Evolutionary conservation across 148 eudicot species (phyloP).

Genomic region (Drosera capensis): DNA sequence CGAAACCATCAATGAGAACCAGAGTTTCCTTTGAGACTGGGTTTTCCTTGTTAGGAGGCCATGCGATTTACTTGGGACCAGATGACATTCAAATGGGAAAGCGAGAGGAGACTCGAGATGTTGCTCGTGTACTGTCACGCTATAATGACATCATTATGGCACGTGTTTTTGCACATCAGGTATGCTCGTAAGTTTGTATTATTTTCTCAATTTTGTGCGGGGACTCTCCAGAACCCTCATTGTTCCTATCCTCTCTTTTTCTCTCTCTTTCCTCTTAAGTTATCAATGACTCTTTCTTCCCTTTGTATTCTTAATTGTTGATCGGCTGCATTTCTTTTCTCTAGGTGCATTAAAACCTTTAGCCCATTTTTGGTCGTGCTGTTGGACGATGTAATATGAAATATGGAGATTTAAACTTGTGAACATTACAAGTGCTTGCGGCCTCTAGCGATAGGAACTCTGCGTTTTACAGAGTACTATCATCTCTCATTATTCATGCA

Average conservation of each 20-base stretch:
- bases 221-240: too few relatives aligned
- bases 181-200: slow-evolving; percentile 32
- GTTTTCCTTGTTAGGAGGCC: slow-evolving; percentile 85
- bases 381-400: too few relatives aligned
- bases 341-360: too few relatives aligned
- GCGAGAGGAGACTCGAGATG: slow-evolving; percentile 96
- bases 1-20: slow-evolving; percentile 97
- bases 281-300: not conserved
- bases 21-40: slow-evolving; percentile 98
- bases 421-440: too few relatives aligned
- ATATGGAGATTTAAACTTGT: too few relatives aligned
- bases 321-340: too few relatives aligned
- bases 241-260: not conserved
- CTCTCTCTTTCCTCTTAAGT: not conserved
- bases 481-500: too few relatives aligned
- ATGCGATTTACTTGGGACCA: slow-evolving; percentile 87
- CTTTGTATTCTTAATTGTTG: too few relatives aligned
- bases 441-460: too few relatives aligned
- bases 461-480: too few relatives aligned
- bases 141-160: slow-evolving; percentile 96
- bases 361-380: too few relatives aligned
- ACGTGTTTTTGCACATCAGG: slow-evolving; percentile 99
- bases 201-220: not conserved
- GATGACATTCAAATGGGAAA: slow-evolving; percentile 98
- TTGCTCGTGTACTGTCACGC: slow-evolving; percentile 85